Base-by-base conservation (phyloP, 2,329 filamentous ascomycete species). In the Fusarium xylarioides region DNA sequence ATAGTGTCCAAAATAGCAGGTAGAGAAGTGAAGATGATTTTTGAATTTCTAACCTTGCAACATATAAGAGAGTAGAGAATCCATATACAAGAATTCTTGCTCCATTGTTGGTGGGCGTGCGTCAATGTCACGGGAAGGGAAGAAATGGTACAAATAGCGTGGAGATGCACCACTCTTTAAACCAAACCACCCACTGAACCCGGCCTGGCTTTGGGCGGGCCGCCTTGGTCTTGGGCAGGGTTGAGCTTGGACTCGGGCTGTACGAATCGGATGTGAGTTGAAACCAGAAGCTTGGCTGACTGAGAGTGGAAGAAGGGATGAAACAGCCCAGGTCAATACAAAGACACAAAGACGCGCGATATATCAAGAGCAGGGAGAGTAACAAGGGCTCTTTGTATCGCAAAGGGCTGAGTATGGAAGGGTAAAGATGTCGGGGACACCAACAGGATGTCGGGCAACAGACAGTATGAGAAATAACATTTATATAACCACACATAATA, bases 11-110 rank as follows among this genome's bases (percentile, higher is more conserved):
- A 38, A 43, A 62, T 34, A 34, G 44, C 19, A 18, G 30, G 16
- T 23, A 49, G 46, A 44, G 35, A 50, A 35, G 53, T 46, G 37
- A 43, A 43, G 59, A 47, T 43, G 46, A 34, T 12, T 34, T 50
- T 34, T 34, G 26, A 57, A 21, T 46, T 46, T 76, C 76, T 78
- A 78, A 78, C 76, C 76, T 77, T 76, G 76, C 55, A 77, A 40
- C 53, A 75, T 46, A 53, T 70, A 71, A 46, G 71, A 62, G 61
- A 78, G 64, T 28, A 72, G 42, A 30, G 71, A 71, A 57, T 75
- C 74, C 74, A 78, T 71, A 56, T 74, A 70, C 34, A 73, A 68
- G 59, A 73, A 67, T 49, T 63, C 69, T 43, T 59, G 71, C 69
- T 78, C 76, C 76, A 78, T 78, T 63, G 64, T 73, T 70, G 71